A percentile compares a stretch with the other conserved stretches of the same genome.
phyloP scores from a whole-genome alignment of 2,329 filamentous ascomycete species.

The Nothophaeocryptopus gaeumannii region DNA sequence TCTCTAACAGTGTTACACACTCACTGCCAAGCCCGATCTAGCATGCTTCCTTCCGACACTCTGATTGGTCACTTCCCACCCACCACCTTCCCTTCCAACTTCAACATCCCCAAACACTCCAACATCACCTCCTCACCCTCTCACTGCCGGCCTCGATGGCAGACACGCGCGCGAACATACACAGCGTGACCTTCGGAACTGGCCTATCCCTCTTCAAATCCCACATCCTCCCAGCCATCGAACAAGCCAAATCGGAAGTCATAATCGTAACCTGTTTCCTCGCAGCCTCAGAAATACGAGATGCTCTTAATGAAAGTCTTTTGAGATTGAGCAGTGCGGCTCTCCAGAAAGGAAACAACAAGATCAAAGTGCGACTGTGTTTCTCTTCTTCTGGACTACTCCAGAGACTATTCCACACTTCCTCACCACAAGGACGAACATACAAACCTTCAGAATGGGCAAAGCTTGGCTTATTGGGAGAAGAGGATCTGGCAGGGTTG shows the following conservation, averaged over 20 bases:
- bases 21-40: no score
- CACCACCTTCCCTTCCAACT: not conserved
- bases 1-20: no score
- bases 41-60: no score
- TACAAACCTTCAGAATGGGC: constrained; percentile 62
- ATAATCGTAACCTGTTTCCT: constrained; percentile 82
- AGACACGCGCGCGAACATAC: constrained; percentile 26
- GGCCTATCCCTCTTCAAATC: constrained; percentile 42
- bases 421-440: constrained; percentile 58
- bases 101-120: not conserved
- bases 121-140: not conserved
- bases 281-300: constrained; percentile 63
- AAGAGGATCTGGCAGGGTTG: constrained; percentile 56
- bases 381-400: constrained; percentile 71
- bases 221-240: constrained; percentile 59
- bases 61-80: not conserved
- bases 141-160: constrained; percentile 1
- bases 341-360: constrained; percentile 25
- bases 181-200: constrained; percentile 44
- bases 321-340: constrained; percentile 55
- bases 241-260: constrained; percentile 60
- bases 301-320: constrained; percentile 58
- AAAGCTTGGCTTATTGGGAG: constrained; percentile 61
- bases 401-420: constrained; percentile 73
- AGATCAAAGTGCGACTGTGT: constrained; percentile 66